Conservation (phyloP, 2,329 filamentous ascomycete species). For the Pyricularia grisea region DNA sequence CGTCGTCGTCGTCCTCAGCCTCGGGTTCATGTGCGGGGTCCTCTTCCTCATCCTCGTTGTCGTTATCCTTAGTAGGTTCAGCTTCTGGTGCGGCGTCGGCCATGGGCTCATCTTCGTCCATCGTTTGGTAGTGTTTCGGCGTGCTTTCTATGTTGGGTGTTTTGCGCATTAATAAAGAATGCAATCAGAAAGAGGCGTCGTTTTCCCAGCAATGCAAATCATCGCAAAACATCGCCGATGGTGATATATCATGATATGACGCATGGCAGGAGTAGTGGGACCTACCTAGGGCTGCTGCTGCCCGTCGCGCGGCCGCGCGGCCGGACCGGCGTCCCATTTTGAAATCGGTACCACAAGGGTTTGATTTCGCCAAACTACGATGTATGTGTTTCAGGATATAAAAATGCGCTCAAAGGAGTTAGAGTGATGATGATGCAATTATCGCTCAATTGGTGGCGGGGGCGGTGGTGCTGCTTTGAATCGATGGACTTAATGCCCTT, state of each 20-base stretch:
- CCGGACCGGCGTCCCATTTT: slow-evolving; percentile 28
- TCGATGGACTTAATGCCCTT: not conserved
- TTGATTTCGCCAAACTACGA: not conserved
- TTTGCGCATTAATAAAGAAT: slow-evolving; percentile 3
- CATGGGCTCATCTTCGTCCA: slow-evolving; percentile 36
- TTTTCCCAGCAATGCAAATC: not conserved
- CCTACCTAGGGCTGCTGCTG: slow-evolving; percentile 32
- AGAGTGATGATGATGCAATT: not conserved
- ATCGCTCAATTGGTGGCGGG: not conserved
- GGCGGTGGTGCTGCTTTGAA: not conserved
- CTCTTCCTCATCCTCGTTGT: slow-evolving; percentile 32
- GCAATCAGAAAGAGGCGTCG: not conserved
- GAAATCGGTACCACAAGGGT: not conserved
- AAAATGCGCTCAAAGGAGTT: not conserved
- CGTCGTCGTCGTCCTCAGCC: slow-evolving; percentile 19
- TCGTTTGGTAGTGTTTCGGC: slow-evolving; percentile 30
- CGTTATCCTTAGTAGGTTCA: slow-evolving; percentile 21
- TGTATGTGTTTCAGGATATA: not conserved
- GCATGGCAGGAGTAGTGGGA: slow-evolving; percentile 4
- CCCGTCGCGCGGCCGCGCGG: slow-evolving; percentile 33
- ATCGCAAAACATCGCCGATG: not conserved
- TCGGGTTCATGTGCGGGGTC: slow-evolving; percentile 29
- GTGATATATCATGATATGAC: not conserved
- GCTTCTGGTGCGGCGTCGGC: slow-evolving; percentile 28
- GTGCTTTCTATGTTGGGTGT: slow-evolving; percentile 31